Conservation (phyloP, 1,284 basidiomycete genomes). For the Hypsizygus ulmarius region DNA sequence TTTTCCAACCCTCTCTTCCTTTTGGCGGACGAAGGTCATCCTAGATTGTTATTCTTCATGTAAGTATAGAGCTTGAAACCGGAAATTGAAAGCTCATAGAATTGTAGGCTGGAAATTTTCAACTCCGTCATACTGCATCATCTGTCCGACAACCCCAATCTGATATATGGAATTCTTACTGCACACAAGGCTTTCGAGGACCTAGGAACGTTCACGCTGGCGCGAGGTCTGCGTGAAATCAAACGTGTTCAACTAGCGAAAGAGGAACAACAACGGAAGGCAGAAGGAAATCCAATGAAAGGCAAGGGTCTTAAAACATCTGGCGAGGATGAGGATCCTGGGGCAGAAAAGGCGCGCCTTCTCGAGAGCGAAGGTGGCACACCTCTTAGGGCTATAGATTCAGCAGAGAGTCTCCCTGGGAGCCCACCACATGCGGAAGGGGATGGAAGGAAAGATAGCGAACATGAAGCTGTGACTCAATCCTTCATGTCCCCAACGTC, state of each 20-base stretch:
- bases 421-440: constrained; percentile 16
- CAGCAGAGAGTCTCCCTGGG: constrained; percentile 21
- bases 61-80: constrained; percentile 26
- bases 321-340: constrained; percentile 37
- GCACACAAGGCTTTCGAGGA: constrained; percentile 83
- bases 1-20: constrained; percentile 89
- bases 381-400: constrained; percentile 19
- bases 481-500: constrained; percentile 44
- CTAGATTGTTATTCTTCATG: constrained; percentile 89
- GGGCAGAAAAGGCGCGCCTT: constrained; percentile 62
- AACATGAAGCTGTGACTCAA: constrained; percentile 17
- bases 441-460: constrained; percentile 16
- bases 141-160: constrained; percentile 76
- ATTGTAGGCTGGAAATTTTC: constrained; percentile 80
- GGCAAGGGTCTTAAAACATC: constrained; percentile 36
- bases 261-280: constrained; percentile 57
- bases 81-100: background rate
- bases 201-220: constrained; percentile 85
- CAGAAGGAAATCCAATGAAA: constrained; percentile 30
- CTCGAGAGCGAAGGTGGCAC: constrained; percentile 46
- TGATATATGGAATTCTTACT: constrained; percentile 84
- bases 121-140: constrained; percentile 79
- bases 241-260: constrained; percentile 69
- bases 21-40: constrained; percentile 91
- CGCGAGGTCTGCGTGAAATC: constrained; percentile 81